A percentile compares a stretch with the other conserved stretches of the same genome.
phyloP scores from a whole-genome alignment of 2,329 filamentous ascomycete species.

The Domatiomyces globalis region DNA sequence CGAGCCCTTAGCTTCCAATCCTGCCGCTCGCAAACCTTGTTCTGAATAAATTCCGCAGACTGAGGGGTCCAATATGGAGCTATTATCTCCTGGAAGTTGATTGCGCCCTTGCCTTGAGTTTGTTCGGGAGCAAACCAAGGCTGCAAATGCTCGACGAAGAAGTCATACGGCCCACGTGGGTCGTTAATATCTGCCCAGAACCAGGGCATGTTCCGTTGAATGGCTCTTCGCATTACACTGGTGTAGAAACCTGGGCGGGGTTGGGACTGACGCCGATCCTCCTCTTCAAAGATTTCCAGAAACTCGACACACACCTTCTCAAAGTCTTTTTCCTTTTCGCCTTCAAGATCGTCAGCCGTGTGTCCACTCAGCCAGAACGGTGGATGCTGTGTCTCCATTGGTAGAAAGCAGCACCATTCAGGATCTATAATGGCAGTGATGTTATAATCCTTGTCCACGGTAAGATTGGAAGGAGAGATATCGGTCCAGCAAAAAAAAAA shows the following conservation, averaged over 20 bases:
- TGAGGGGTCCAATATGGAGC: too few relatives aligned
- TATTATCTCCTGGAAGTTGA: too few relatives aligned
- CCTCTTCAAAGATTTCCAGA: conserved; percentile 13
- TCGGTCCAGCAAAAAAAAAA: conserved; percentile 27
- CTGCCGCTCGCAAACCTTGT: too few relatives aligned
- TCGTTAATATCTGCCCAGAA: conserved; percentile 14
- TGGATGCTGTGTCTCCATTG: conserved; percentile 14
- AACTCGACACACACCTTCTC: conserved; percentile 11
- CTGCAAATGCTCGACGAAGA: conserved; percentile 20
- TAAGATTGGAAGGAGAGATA: conserved; percentile 26
- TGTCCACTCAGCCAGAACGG: conserved; percentile 18
- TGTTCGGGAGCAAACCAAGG: conserved; percentile 13
- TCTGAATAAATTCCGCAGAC: too few relatives aligned
- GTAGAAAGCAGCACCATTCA: conserved; percentile 19
- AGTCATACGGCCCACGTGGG: conserved; percentile 14
- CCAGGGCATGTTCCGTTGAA: too few relatives aligned
- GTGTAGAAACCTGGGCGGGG: conserved; percentile 1
- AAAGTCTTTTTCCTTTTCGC: conserved; percentile 4
- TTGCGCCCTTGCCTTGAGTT: too few relatives aligned
- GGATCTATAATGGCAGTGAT: conserved; percentile 16
- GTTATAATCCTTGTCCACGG: too few relatives aligned
- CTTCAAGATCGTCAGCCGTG: conserved; percentile 5
- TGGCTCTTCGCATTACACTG: too few relatives aligned
- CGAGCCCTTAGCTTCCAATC: too few relatives aligned
- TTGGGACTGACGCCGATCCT: conserved; percentile 6